A percentile compares a stretch with the other conserved stretches of the same genome.
Conservation (phyloP, 176 grass and related monocot species). For the Poa pratensis region DNA sequence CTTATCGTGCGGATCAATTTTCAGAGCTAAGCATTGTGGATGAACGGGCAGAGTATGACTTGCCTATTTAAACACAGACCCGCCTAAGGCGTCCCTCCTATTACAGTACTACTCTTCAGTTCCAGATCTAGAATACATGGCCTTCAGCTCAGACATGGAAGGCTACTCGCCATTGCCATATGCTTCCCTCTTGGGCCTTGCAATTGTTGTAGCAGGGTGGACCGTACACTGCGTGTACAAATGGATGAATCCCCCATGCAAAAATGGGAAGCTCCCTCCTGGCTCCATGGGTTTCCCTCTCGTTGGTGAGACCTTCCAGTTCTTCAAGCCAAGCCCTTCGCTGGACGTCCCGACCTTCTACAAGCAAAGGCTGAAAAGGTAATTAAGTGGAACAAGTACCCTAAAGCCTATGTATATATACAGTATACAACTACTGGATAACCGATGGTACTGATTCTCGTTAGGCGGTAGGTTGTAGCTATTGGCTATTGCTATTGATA, state of each 20-base stretch:
- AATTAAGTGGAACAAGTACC: background rate
- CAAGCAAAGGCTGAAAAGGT: conserved; percentile 13
- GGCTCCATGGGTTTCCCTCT: conserved; percentile 49
- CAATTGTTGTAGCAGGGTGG: background rate
- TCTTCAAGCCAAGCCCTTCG: conserved; percentile 26
- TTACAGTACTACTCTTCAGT: background rate
- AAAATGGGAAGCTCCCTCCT: conserved; percentile 36
- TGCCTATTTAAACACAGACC: background rate
- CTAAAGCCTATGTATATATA: no score
- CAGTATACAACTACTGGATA: no score
- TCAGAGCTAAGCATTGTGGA: no score
- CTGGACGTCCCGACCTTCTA: background rate
- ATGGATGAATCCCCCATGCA: conserved; percentile 40
- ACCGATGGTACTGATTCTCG: no score
- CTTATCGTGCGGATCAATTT: no score
- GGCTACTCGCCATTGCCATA: background rate
- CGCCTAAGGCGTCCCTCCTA: background rate
- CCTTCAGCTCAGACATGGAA: background rate
- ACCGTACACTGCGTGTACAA: conserved; percentile 1
- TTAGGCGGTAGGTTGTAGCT: no score
- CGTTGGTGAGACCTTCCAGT: conserved; percentile 40
- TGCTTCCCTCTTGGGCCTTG: background rate
- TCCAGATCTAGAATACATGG: background rate
- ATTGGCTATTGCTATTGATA: no score
- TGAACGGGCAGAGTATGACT: background rate